phyloP scores from a whole-genome alignment of 306 rosid genomes.

The Quercus suber region DNA sequence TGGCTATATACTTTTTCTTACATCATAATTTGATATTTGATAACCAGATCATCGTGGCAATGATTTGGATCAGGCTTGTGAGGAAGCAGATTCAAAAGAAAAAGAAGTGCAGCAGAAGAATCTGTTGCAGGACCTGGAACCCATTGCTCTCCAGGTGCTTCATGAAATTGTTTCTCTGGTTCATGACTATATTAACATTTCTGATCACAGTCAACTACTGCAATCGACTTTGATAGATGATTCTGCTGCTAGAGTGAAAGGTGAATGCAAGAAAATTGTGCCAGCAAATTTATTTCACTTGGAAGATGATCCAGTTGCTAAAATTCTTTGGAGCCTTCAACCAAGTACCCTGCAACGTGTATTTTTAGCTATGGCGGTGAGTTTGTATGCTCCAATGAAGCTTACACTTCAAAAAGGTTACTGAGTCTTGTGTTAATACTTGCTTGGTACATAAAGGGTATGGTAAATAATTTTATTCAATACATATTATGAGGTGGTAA shows the following conservation, averaged over 20 bases:
- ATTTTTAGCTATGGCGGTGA: conserved; percentile 83
- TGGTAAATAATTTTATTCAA: neutral
- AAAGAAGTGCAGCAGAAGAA: conserved; percentile 35
- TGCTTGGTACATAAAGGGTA: conserved; percentile 1
- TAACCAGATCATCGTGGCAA: conserved; percentile 42
- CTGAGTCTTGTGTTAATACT: conserved; percentile 16
- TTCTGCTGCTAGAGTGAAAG: conserved; percentile 35
- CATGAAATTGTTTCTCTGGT: conserved; percentile 80
- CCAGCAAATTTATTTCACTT: conserved; percentile 23
- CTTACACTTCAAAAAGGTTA: conserved; percentile 14
- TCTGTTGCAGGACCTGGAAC: conserved; percentile 53
- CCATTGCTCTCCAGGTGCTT: conserved; percentile 64
- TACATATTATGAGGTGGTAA: conserved; percentile 16
- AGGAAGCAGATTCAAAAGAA: conserved; percentile 42
- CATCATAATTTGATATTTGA: conserved; percentile 32
- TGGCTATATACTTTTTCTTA: conserved; percentile 14
- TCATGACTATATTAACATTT: conserved; percentile 47
- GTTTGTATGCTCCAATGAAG: conserved; percentile 31
- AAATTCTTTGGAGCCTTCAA: conserved; percentile 53
- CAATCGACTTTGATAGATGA: conserved; percentile 46
- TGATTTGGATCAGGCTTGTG: conserved; percentile 34
- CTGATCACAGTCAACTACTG: conserved; percentile 35
- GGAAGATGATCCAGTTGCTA: conserved; percentile 74
- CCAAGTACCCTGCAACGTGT: conserved; percentile 59
- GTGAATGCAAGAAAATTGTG: conserved; percentile 32